Conservation (phyloP, 768 basidiomycete species). For the Suillus subluteus region DNA sequence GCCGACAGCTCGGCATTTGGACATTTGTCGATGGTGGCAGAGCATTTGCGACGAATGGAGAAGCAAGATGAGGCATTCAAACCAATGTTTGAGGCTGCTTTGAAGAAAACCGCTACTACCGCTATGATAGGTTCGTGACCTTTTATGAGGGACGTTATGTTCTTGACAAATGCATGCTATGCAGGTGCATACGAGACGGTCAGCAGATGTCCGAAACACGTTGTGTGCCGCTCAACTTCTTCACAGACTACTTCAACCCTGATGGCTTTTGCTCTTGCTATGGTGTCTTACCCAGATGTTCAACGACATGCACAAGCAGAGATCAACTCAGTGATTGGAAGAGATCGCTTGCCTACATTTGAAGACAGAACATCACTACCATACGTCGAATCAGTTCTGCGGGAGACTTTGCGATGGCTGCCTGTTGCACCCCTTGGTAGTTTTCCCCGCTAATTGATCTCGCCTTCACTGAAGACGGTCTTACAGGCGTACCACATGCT, state of each 20-base stretch:
- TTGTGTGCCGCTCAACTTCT: conserved; percentile 1
- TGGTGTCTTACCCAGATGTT: conserved; percentile 16
- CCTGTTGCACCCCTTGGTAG: neutral
- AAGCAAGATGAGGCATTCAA: conserved; percentile 11
- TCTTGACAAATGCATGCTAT: neutral
- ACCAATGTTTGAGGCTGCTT: conserved; percentile 8
- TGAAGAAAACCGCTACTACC: conserved; percentile 16
- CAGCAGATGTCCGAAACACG: neutral
- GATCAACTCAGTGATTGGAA: conserved; percentile 14
- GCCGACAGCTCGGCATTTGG: neutral
- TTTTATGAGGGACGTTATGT: neutral
- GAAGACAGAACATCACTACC: neutral
- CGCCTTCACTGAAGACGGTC: neutral
- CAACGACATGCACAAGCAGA: conserved; percentile 21
- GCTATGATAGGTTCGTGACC: conserved; percentile 19
- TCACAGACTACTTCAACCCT: conserved; percentile 16
- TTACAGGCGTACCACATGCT: conserved; percentile 3
- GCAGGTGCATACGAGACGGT: conserved; percentile 27
- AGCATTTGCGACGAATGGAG: conserved; percentile 20
- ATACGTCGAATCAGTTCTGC: conserved; percentile 1
- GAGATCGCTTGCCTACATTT: neutral
- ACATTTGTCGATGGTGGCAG: conserved; percentile 14
- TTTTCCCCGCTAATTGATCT: neutral
- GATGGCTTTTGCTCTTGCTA: conserved; percentile 11
- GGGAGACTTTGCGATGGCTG: conserved; percentile 6